phyloP scores from a whole-genome alignment of 768 basidiomycete species.

The Chalciporus chontae region DNA sequence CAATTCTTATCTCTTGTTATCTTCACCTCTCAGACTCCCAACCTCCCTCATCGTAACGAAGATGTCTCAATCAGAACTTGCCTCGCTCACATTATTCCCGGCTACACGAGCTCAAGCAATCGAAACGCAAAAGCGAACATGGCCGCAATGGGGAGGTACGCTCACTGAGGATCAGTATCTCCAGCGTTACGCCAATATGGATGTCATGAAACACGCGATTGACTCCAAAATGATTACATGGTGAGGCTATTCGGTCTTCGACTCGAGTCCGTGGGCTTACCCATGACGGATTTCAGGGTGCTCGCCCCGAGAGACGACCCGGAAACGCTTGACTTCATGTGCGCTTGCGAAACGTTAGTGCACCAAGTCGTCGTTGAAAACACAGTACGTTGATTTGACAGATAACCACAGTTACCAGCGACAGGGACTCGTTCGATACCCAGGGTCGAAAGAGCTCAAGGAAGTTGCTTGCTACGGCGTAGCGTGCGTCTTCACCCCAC shows the following conservation, averaged over 20 bases:
- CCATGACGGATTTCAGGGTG: conserved; percentile 40
- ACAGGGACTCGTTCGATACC: conserved; percentile 30
- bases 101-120: conserved; percentile 46
- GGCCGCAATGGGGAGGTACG: conserved; percentile 42
- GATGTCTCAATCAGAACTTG: conserved; percentile 13
- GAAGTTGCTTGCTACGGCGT: conserved; percentile 47
- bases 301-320: conserved; percentile 51
- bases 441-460: conserved; percentile 19
- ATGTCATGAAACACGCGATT: conserved; percentile 40
- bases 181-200: conserved; percentile 37
- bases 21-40: not conserved
- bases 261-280: not conserved
- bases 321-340: conserved; percentile 50
- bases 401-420: conserved; percentile 33
- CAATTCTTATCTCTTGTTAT: not conserved
- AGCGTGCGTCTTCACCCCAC: conserved; percentile 56
- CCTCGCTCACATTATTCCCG: conserved; percentile 40
- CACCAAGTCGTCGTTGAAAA: not conserved
- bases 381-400: not conserved
- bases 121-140: conserved; percentile 39
- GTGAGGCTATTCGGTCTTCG: conserved; percentile 27
- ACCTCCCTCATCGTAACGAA: not conserved
- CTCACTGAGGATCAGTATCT: conserved; percentile 45
- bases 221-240: conserved; percentile 50
- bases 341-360: conserved; percentile 60